phyloP scores from a whole-genome alignment of 164 flowering plant species.

The Santalum album region DNA sequence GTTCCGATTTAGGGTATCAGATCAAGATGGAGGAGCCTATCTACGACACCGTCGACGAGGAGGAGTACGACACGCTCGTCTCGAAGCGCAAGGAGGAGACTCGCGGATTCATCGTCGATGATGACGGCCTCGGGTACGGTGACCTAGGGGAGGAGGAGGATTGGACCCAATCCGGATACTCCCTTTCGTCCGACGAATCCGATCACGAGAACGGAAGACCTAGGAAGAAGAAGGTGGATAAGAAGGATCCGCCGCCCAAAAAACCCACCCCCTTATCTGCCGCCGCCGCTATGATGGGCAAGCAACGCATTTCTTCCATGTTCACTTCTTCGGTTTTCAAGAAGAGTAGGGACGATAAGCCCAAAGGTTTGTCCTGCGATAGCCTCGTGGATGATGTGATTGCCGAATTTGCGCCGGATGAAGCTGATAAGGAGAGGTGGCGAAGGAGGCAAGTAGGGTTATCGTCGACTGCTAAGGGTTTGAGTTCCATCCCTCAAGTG shows the following conservation, averaged over 20 bases:
- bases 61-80: slow-evolving; percentile 62
- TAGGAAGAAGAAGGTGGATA: slow-evolving; percentile 47
- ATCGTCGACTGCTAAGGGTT: background rate
- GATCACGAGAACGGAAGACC: slow-evolving; percentile 36
- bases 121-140: slow-evolving; percentile 70
- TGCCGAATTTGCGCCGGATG: slow-evolving; percentile 88
- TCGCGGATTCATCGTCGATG: slow-evolving; percentile 70
- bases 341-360: slow-evolving; percentile 44
- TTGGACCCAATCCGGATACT: slow-evolving; percentile 47
- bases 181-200: slow-evolving; percentile 56
- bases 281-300: slow-evolving; percentile 92
- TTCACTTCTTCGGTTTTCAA: slow-evolving; percentile 70
- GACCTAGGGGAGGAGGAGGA: slow-evolving; percentile 93
- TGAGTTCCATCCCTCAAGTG: slow-evolving; percentile 5
- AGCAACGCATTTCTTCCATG: slow-evolving; percentile 69
- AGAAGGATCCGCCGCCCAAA: slow-evolving; percentile 36
- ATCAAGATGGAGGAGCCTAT: slow-evolving; percentile 73
- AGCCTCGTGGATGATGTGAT: slow-evolving; percentile 83
- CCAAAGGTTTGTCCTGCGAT: slow-evolving; percentile 33
- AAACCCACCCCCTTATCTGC: slow-evolving; percentile 55
- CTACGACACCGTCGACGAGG: slow-evolving; percentile 70
- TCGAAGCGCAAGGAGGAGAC: slow-evolving; percentile 65
- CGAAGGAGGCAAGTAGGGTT: slow-evolving; percentile 28
- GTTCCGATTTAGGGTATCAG: slow-evolving; percentile 44
- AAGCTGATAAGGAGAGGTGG: slow-evolving; percentile 65